A percentile compares a stretch with the other conserved stretches of the same genome.
These are phyloP conservation scores for Hypoxylon sp. DNA, from an alignment of 2,329 filamentous ascomycete genomes.

Conservation along the genomic window DNA sequence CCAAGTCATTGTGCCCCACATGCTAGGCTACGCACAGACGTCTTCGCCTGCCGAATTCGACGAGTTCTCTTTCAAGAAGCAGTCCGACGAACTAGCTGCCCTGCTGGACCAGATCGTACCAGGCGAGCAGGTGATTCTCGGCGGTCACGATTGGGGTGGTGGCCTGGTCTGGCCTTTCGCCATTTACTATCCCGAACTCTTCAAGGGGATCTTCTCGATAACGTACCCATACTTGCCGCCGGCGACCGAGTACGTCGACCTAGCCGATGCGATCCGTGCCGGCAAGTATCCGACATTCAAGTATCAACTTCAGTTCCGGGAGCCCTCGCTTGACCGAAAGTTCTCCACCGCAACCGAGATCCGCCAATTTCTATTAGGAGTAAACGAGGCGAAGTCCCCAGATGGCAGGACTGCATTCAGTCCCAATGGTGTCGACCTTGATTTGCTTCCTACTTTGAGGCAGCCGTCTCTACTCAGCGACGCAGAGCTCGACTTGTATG, in stretches of 20 bases:
- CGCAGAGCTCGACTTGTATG: slow-evolving; percentile 76
- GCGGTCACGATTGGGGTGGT: slow-evolving; percentile 82
- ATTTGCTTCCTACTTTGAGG: slow-evolving; percentile 56
- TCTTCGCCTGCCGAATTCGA: slow-evolving; percentile 41
- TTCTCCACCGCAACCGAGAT: slow-evolving; percentile 64
- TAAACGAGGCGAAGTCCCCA: slow-evolving; percentile 70
- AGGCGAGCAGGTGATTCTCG: slow-evolving; percentile 69
- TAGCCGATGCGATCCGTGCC: slow-evolving; percentile 61
- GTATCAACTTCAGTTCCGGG: slow-evolving; percentile 76
- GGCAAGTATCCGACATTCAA: slow-evolving; percentile 71
- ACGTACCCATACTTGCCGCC: slow-evolving; percentile 72
- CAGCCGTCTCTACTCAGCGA: slow-evolving; percentile 67
- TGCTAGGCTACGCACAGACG: slow-evolving; percentile 78
- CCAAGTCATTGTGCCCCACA: slow-evolving; percentile 76
- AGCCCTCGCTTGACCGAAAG: slow-evolving; percentile 67
- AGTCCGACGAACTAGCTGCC: slow-evolving; percentile 72
- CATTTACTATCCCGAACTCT: slow-evolving; percentile 72
- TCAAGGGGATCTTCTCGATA: slow-evolving; percentile 74
- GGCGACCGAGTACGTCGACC: slow-evolving; percentile 44
- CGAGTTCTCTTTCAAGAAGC: slow-evolving; percentile 70
- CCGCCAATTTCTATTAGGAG: slow-evolving; percentile 70
- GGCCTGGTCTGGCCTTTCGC: slow-evolving; percentile 74
- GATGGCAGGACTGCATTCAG: slow-evolving; percentile 51
- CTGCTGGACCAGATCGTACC: slow-evolving; percentile 66
- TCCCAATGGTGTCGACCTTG: slow-evolving; percentile 66